A percentile compares a stretch with the other conserved stretches of the same genome.
These are phyloP conservation scores for Carpinus viminea DNA, from an alignment of 306 rosid genomes.

Conservation along the genomic window DNA sequence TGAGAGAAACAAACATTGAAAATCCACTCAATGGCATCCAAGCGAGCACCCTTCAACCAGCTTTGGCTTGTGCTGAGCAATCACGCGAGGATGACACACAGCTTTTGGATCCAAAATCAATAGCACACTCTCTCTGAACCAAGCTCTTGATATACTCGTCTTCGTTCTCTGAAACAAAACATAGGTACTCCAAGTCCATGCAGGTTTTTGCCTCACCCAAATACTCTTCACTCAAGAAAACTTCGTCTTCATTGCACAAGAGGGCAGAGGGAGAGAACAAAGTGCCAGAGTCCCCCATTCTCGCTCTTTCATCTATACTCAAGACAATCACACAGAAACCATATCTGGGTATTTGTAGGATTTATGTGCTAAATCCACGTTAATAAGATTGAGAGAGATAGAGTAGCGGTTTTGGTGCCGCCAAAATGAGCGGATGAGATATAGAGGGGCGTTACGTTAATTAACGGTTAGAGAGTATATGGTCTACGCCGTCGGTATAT, in stretches of 20 bases:
- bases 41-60: conserved; percentile 60
- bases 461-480: conserved; percentile 36
- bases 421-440: conserved; percentile 69
- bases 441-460: conserved; percentile 53
- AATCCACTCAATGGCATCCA: conserved; percentile 77
- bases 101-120: conserved; percentile 42
- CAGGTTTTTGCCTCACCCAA: conserved; percentile 17
- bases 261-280: conserved; percentile 51
- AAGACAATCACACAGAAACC: conserved; percentile 19
- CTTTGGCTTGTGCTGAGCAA: conserved; percentile 22
- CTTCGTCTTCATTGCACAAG: conserved; percentile 60
- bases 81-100: conserved; percentile 23
- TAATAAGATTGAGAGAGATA: conserved; percentile 17
- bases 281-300: conserved; percentile 52
- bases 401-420: conserved; percentile 80
- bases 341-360: conserved; percentile 31
- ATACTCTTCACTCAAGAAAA: conserved; percentile 32
- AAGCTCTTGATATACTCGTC: conserved; percentile 61
- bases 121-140: conserved; percentile 49
- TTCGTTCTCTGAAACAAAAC: conserved; percentile 48
- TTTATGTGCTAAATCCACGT: conserved; percentile 39
- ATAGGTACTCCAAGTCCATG: conserved; percentile 25
- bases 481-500: background rate
- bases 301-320: conserved; percentile 5
- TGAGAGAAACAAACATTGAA: conserved; percentile 63